A percentile compares a stretch with the other conserved stretches of the same genome.
phyloP scores from a whole-genome alignment of 176 grass and related monocot species.

The Phoenix dactylifera region DNA sequence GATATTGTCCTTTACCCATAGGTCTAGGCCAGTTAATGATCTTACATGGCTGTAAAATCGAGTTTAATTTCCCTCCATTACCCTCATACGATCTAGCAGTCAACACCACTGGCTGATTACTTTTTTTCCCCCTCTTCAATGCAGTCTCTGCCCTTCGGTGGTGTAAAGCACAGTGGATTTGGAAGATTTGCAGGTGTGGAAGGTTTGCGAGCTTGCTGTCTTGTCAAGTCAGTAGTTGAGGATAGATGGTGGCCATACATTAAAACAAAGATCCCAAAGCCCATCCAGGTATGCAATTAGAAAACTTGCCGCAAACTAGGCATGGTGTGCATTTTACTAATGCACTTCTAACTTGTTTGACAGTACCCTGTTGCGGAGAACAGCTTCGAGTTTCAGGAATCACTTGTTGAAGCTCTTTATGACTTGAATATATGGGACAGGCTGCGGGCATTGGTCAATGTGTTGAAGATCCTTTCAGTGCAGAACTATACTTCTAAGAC shows the following conservation, averaged over 20 bases:
- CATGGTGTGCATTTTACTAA: background rate
- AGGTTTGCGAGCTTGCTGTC: slow-evolving; percentile 89
- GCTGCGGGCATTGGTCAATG: slow-evolving; percentile 50
- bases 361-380: slow-evolving; percentile 89
- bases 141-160: slow-evolving; percentile 93
- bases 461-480: slow-evolving; percentile 74
- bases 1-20: too few relatives aligned
- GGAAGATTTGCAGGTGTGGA: slow-evolving; percentile 94
- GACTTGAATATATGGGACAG: slow-evolving; percentile 77
- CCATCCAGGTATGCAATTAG: slow-evolving; percentile 67
- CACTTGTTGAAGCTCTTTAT: slow-evolving; percentile 76
- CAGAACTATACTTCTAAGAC: slow-evolving; percentile 27
- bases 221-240: slow-evolving; percentile 86
- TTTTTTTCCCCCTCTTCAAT: slow-evolving; percentile 2
- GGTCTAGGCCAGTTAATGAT: too few relatives aligned
- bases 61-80: background rate
- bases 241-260: slow-evolving; percentile 95
- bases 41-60: too few relatives aligned
- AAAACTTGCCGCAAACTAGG: background rate
- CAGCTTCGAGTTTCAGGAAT: slow-evolving; percentile 85
- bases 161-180: slow-evolving; percentile 94
- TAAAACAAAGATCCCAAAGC: slow-evolving; percentile 84
- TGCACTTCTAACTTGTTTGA: slow-evolving; percentile 8
- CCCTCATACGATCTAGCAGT: background rate
- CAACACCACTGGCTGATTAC: too few relatives aligned